A percentile compares a stretch with the other conserved stretches of the same genome.
These are phyloP conservation scores for Neobulgaria alba DNA, from an alignment of 2,329 filamentous ascomycete species.

Conservation along the genomic window DNA sequence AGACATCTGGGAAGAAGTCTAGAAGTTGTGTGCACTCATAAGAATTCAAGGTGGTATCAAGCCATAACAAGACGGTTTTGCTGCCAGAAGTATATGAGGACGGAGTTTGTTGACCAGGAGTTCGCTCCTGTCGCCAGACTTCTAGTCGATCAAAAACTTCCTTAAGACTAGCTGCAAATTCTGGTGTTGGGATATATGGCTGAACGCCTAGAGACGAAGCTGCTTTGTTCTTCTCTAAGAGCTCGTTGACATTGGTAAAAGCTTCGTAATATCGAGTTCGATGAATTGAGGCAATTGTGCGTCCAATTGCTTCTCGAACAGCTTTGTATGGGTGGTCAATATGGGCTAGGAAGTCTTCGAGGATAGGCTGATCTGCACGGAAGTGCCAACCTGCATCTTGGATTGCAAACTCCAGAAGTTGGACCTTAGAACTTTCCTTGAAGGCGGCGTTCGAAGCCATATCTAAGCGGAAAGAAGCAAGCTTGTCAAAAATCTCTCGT, in stretches of 20 bases:
- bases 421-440: slow-evolving; percentile 96
- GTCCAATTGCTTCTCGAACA: slow-evolving; percentile 88
- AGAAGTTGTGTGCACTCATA: slow-evolving; percentile 89
- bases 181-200: slow-evolving; percentile 69
- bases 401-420: slow-evolving; percentile 80
- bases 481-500: slow-evolving; percentile 75
- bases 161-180: slow-evolving; percentile 64
- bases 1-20: slow-evolving; percentile 79
- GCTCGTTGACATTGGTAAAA: slow-evolving; percentile 66
- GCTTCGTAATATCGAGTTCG: slow-evolving; percentile 92
- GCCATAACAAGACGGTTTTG: slow-evolving; percentile 92
- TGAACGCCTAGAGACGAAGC: slow-evolving; percentile 76
- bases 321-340: slow-evolving; percentile 97
- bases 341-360: slow-evolving; percentile 81
- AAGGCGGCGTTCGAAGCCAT: slow-evolving; percentile 95
- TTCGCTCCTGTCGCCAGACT: slow-evolving; percentile 76
- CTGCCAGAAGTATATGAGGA: slow-evolving; percentile 92
- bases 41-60: slow-evolving; percentile 82
- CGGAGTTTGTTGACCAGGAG: slow-evolving; percentile 83
- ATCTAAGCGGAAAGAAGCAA: slow-evolving; percentile 81
- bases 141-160: slow-evolving; percentile 74
- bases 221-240: slow-evolving; percentile 71
- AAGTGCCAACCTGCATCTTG: slow-evolving; percentile 94
- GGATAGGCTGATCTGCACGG: slow-evolving; percentile 76
- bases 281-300: slow-evolving; percentile 80